Conservation (phyloP, 2,329 filamentous ascomycete genomes). For the Fusarium verrucosum region DNA sequence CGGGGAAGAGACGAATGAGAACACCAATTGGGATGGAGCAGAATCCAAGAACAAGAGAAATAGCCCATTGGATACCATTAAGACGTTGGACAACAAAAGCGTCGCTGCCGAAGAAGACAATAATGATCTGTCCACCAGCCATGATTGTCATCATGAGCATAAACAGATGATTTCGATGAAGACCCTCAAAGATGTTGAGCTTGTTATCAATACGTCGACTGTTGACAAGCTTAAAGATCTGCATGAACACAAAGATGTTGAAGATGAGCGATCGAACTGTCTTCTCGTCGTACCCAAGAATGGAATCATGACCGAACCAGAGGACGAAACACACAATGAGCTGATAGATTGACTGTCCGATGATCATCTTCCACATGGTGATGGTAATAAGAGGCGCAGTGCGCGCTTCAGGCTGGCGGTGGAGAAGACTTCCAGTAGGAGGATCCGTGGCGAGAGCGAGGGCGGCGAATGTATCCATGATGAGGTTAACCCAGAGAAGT, state of each 20-base stretch:
- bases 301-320: slow-evolving; percentile 64
- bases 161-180: slow-evolving; percentile 28
- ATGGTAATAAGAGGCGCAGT: slow-evolving; percentile 76
- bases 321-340: slow-evolving; percentile 66
- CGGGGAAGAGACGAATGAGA: slow-evolving; percentile 79
- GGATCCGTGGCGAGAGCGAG: slow-evolving; percentile 71
- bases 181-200: slow-evolving; percentile 87
- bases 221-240: slow-evolving; percentile 75
- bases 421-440: slow-evolving; percentile 64
- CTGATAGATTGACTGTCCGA: slow-evolving; percentile 68
- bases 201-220: slow-evolving; percentile 79
- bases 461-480: slow-evolving; percentile 74
- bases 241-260: slow-evolving; percentile 77
- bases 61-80: slow-evolving; percentile 78
- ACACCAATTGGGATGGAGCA: slow-evolving; percentile 78
- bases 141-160: slow-evolving; percentile 48
- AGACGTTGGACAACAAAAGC: slow-evolving; percentile 75
- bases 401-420: slow-evolving; percentile 65
- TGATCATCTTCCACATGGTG: slow-evolving; percentile 74
- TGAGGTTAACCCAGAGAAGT: slow-evolving; percentile 74
- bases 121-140: slow-evolving; percentile 34
- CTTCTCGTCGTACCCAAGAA: slow-evolving; percentile 60
- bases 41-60: slow-evolving; percentile 79
- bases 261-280: slow-evolving; percentile 66
- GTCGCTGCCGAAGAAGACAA: slow-evolving; percentile 54